phyloP scores from a whole-genome alignment of 768 basidiomycete species.

The Melanogaster broomeanus region DNA sequence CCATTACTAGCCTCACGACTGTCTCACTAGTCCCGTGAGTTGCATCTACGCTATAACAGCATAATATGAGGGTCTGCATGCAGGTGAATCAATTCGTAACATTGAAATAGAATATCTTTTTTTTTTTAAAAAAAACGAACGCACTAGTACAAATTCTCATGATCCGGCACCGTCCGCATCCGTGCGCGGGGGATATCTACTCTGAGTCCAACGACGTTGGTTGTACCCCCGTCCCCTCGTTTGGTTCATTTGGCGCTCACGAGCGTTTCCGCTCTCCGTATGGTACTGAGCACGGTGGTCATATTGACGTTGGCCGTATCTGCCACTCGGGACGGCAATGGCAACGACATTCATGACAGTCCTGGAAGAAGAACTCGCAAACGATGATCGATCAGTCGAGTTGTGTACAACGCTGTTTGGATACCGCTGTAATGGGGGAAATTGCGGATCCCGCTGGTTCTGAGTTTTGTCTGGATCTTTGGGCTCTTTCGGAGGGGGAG shows the following conservation, averaged over 20 bases:
- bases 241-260: not conserved
- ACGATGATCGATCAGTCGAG: not conserved
- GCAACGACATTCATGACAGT: not conserved
- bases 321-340: not conserved
- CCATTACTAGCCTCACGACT: too few relatives aligned
- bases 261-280: not conserved
- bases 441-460: not conserved
- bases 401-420: not conserved
- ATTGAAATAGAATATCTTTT: not conserved
- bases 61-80: not conserved
- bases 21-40: too few relatives aligned
- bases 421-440: not conserved
- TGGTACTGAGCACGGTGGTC: not conserved
- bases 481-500: slow-evolving; percentile 47
- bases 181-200: not conserved
- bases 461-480: slow-evolving; percentile 14
- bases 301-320: not conserved
- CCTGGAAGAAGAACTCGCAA: not conserved
- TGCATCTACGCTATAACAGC: not conserved
- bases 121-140: not conserved
- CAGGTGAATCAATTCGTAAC: not conserved
- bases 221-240: not conserved
- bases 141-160: not conserved
- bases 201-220: not conserved
- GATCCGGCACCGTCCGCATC: not conserved